Evolutionary conservation across 345 rosid species (phyloP), one percentile per base, ranked within the genome.

Genomic region (Eucalyptus microcorys): DNA sequence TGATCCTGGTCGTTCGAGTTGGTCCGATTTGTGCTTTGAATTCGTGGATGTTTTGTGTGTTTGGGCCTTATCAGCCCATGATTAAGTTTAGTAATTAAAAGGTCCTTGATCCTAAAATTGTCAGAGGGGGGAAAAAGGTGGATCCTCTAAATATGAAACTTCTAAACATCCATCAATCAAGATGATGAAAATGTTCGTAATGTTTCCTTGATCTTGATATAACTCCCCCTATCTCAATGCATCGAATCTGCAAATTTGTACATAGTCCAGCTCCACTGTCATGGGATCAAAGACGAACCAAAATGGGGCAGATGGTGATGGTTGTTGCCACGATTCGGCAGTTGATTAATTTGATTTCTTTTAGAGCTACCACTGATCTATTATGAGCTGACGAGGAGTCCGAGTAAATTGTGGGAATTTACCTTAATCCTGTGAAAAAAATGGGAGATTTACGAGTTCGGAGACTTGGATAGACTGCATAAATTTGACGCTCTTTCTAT

Each of bases 401-500:
- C 4, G 64, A 26, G n/a, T 59, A 59, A 59, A 2, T 27, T 12
- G 7, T 59, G 32, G 66, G 4, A 59, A 57, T 61, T 61, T 2
- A 1, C 7, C 68, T 61, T 3, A 5, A 13, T 61, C 68, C 8
- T 61, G 7, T 6, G 32, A 13, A 27, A 1, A 1, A 7, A 59
- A 8, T 0, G 1, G 57, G 68, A 59, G 8, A 59, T 59, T 59
- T 30, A 6, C 4, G 4, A 27, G 2, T 61, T 27, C 0, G 34
- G 8, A 1, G 7, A 61, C n/a, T 61, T 59, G 4, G 16, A 11
- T 59, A 27, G 14, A 13, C 4, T 27, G 27, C 2, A 6, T 59
- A 59, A 59, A 59, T 52, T 52, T 0, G 24, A 52, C 24, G 4
- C 24, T 52, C 57, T 52, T 52, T 52, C 5, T 1, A 10, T 19